Conservation (phyloP, 805 yeast species). For the Starmerella vaccinii region DNA sequence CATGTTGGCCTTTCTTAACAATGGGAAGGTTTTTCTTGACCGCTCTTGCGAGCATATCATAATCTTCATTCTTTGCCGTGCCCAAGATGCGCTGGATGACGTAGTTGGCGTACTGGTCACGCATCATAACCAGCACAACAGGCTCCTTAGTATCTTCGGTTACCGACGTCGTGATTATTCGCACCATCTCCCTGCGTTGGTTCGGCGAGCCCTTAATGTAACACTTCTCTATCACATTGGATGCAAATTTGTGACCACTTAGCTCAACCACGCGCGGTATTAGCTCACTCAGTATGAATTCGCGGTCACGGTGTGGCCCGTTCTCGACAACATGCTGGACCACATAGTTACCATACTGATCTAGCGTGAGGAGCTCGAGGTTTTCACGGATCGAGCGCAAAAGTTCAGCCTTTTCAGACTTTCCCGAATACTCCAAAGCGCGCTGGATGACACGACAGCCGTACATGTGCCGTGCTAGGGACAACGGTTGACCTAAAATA, state of each 20-base stretch:
- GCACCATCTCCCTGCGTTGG: conserved; percentile 55
- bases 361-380: conserved; percentile 71
- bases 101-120: conserved; percentile 95
- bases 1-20: conserved; percentile 57
- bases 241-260: conserved; percentile 94
- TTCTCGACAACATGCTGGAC: conserved; percentile 89
- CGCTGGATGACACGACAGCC: conserved; percentile 97
- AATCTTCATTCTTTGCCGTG: conserved; percentile 59
- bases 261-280: conserved; percentile 62
- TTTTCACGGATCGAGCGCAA: conserved; percentile 62
- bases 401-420: conserved; percentile 54
- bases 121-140: conserved; percentile 84
- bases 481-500: conserved; percentile 54
- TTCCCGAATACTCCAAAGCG: conserved; percentile 65
- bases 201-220: conserved; percentile 57
- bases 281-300: conserved; percentile 55
- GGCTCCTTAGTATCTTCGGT: conserved; percentile 24
- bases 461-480: conserved; percentile 86
- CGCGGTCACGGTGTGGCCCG: conserved; percentile 51
- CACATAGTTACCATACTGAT: conserved; percentile 96
- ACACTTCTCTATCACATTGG: conserved; percentile 93
- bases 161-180: conserved; percentile 39
- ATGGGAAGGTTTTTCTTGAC: conserved; percentile 72
- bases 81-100: conserved; percentile 92
- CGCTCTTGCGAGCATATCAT: conserved; percentile 57